These are phyloP conservation scores for Zasmidium angulare DNA, from an alignment of 2,329 filamentous ascomycete species.

Conservation along the genomic window DNA sequence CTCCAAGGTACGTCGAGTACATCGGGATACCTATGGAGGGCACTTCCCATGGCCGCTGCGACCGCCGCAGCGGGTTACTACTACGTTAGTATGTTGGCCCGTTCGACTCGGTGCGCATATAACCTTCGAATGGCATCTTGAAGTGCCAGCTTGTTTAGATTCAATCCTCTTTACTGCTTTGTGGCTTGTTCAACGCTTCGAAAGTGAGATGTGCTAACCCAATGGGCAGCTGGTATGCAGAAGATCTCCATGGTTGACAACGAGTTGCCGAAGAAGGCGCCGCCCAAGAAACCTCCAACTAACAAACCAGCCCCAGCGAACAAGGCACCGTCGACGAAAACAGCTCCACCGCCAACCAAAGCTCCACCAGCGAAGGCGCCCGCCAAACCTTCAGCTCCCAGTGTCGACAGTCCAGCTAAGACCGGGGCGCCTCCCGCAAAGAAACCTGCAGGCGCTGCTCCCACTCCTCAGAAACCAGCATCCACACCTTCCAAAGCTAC, in stretches of 20 bases:
- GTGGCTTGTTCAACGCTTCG: background rate
- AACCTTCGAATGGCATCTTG: background rate
- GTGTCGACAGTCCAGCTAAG: constrained; percentile 14
- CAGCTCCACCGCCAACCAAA: constrained; percentile 17
- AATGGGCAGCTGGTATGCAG: constrained; percentile 25
- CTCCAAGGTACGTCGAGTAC: constrained; percentile 38
- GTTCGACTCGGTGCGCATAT: constrained; percentile 3
- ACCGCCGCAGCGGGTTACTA: constrained; percentile 10
- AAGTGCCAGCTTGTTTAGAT: background rate
- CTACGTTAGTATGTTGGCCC: constrained; percentile 11
- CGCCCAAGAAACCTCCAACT: constrained; percentile 13
- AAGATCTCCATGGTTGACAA: constrained; percentile 38
- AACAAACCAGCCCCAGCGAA: constrained; percentile 13
- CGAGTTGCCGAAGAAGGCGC: constrained; percentile 26
- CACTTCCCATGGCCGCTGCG: constrained; percentile 5
- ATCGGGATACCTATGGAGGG: constrained; percentile 6
- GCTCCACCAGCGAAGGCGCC: constrained; percentile 19
- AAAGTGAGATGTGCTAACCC: constrained; percentile 4
- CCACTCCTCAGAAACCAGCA: background rate
- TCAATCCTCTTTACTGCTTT: background rate
- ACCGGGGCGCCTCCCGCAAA: constrained; percentile 18
- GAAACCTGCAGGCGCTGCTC: constrained; percentile 17
- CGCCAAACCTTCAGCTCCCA: constrained; percentile 13
- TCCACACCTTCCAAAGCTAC: background rate
- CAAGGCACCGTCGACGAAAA: constrained; percentile 18